phyloP scores from a whole-genome alignment of 345 rosid species.

The Melaleuca alternifolia region DNA sequence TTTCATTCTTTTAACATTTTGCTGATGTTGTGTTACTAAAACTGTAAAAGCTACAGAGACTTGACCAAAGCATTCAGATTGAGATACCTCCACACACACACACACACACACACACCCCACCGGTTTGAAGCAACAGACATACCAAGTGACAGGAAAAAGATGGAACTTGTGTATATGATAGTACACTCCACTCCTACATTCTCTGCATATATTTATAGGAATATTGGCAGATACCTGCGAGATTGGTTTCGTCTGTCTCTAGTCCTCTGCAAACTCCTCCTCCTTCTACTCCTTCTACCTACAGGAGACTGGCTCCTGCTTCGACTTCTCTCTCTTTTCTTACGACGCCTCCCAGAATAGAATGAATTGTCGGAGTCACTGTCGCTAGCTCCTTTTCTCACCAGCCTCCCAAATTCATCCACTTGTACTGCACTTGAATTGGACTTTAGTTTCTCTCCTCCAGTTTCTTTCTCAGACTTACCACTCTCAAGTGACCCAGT shows the following conservation, averaged over 20 bases:
- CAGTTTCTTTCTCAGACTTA: slow-evolving; percentile 13
- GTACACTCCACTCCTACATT: neutral
- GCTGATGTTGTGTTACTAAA: neutral
- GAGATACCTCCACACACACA: neutral
- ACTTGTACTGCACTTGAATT: slow-evolving; percentile 23
- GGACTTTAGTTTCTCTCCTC: slow-evolving; percentile 8
- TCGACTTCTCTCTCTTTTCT: slow-evolving; percentile 24
- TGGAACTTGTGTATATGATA: neutral
- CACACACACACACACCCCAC: no score
- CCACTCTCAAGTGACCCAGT: slow-evolving; percentile 3
- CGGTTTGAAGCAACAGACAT: neutral
- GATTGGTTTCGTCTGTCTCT: slow-evolving; percentile 41
- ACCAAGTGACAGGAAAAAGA: neutral
- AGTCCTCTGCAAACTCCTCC: slow-evolving; percentile 23
- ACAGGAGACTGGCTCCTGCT: slow-evolving; percentile 34
- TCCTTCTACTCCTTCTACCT: slow-evolving; percentile 30
- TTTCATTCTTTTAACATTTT: neutral
- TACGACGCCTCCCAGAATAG: slow-evolving; percentile 7
- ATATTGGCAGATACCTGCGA: slow-evolving; percentile 30
- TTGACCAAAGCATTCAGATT: neutral
- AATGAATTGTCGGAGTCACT: slow-evolving; percentile 45
- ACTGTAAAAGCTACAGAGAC: neutral
- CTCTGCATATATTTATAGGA: neutral
- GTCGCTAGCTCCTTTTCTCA: slow-evolving; percentile 42
- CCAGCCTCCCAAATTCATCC: slow-evolving; percentile 53